phyloP scores from a whole-genome alignment of 192 early-diverging fungal genomes.

The Geranomyces michiganensis region DNA sequence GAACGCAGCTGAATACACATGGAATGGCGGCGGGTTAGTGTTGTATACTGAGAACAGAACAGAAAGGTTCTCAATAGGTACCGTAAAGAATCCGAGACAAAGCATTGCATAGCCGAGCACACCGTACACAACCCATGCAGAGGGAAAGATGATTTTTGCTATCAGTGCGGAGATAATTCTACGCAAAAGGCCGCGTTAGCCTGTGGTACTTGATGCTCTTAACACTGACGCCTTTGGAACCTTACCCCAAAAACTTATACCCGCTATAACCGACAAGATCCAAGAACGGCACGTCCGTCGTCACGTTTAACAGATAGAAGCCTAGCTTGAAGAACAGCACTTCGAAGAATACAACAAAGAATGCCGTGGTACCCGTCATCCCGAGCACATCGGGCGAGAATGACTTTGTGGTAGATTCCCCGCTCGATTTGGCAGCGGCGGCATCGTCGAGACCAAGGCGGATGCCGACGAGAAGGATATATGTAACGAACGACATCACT shows the following conservation, averaged over 20 bases:
- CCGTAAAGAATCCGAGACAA: constrained; percentile 87
- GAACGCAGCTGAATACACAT: constrained; percentile 40
- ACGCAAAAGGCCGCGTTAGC: not conserved
- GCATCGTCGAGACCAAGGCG: constrained; percentile 52
- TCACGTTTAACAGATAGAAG: constrained; percentile 85
- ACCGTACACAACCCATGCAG: constrained; percentile 61
- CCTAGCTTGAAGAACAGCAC: constrained; percentile 82
- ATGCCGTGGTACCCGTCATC: constrained; percentile 78
- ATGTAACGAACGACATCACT: constrained; percentile 91
- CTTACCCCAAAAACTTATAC: constrained; percentile 91
- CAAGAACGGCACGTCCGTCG: constrained; percentile 77
- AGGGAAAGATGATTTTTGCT: constrained; percentile 51
- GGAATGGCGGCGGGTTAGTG: not conserved
- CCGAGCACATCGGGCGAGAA: constrained; percentile 90
- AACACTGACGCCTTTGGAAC: not conserved
- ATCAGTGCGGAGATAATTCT: constrained; percentile 42
- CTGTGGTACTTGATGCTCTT: not conserved
- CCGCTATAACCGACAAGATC: constrained; percentile 89
- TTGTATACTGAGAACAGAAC: not conserved
- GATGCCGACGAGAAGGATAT: constrained; percentile 80
- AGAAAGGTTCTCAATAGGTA: constrained; percentile 31
- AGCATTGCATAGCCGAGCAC: constrained; percentile 76
- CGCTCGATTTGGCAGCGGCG: not conserved
- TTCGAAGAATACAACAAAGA: constrained; percentile 78
- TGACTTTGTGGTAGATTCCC: constrained; percentile 33